Base-by-base conservation (phyloP, 1,139 yeast species). In the Blastobotrys elegans region DNA sequence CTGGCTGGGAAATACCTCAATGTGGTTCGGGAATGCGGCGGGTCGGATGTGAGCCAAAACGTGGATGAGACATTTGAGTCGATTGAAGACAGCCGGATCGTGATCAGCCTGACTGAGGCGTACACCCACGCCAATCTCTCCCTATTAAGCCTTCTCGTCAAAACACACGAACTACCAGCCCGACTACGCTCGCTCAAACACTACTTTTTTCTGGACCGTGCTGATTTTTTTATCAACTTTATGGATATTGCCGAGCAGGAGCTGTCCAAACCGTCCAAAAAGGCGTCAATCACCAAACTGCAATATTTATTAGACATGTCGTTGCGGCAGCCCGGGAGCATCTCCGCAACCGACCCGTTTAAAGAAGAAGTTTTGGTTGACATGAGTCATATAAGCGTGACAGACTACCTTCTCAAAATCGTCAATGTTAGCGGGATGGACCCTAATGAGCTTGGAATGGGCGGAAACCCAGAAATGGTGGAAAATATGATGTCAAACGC, bases 1-100 rank as follows among this genome's bases (percentile, higher is more conserved):
- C 71, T 81, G 45, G 88, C 97, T 0, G 99, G 99, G 1, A 89
- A 88, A 63, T 83, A 83, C 56, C 68, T 90, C 49, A 86, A 87
- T 56, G 82, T 92, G 4, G 75, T 85, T 48, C 75, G 80, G 50
- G 80, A 73, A 48, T 80, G 87, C 54, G 79, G 80, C 1, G 67
- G 67, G 11, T 54, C 55, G 4, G 64, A 58, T 47, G 60, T 52
- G 6, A 50, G 59, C 43, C 54, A 53, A 27, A 61, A 59, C 18
- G 51, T 54, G 2, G 36, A 46, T 4, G 67, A 62, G 11, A 50
- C 53, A 2, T 66, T 75, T 41, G 63, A 63, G 4, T 66, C 77
- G 4, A 68, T 88, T 40, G 82, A 78, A 46, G 82, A 84, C 30
- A 73, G 77, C 2, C 78, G 56, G 16, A 67, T 88, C 38, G 75